These are phyloP conservation scores for Gynochthodes officinalis DNA, from an alignment of 257 asterid genomes.

Conservation along the genomic window DNA sequence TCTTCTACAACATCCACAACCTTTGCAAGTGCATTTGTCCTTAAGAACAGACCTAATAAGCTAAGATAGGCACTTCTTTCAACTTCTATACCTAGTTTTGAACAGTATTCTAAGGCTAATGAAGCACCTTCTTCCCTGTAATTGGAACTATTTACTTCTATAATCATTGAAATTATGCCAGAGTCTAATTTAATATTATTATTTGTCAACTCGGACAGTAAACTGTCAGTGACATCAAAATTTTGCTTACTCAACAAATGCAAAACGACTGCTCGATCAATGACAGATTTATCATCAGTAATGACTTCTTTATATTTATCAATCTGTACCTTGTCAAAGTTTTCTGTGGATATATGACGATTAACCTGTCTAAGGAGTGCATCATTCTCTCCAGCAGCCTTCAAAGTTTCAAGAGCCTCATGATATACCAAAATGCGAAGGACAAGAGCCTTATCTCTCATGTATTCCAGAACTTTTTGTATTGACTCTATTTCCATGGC, in stretches of 20 bases:
- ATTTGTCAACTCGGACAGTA: conserved; percentile 46
- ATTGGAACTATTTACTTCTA: conserved; percentile 46
- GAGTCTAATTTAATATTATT: conserved; percentile 42
- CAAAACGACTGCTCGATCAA: conserved; percentile 44
- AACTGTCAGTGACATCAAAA: conserved; percentile 59
- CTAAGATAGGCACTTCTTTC: conserved; percentile 56
- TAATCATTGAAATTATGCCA: conserved; percentile 41
- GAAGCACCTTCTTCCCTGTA: conserved; percentile 54
- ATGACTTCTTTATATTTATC: conserved; percentile 11
- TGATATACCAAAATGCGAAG: conserved; percentile 63
- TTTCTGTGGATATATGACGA: conserved; percentile 48
- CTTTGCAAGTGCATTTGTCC: conserved; percentile 49
- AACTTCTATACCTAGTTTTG: conserved; percentile 42
- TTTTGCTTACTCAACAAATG: conserved; percentile 48
- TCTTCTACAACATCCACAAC: conserved; percentile 56
- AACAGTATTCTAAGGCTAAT: conserved; percentile 53
- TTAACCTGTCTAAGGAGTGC: conserved; percentile 66
- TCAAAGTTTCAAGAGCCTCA: conserved; percentile 52
- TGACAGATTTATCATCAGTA: conserved; percentile 15
- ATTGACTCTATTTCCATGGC: conserved; percentile 56
- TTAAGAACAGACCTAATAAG: conserved; percentile 56
- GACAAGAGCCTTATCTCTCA: conserved; percentile 71
- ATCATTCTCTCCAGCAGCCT: conserved; percentile 46
- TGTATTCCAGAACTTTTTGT: conserved; percentile 63
- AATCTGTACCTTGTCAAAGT: conserved; percentile 18